Base-by-base conservation (phyloP, 2,329 filamentous ascomycete species). In the Diplodia intermedia region DNA sequence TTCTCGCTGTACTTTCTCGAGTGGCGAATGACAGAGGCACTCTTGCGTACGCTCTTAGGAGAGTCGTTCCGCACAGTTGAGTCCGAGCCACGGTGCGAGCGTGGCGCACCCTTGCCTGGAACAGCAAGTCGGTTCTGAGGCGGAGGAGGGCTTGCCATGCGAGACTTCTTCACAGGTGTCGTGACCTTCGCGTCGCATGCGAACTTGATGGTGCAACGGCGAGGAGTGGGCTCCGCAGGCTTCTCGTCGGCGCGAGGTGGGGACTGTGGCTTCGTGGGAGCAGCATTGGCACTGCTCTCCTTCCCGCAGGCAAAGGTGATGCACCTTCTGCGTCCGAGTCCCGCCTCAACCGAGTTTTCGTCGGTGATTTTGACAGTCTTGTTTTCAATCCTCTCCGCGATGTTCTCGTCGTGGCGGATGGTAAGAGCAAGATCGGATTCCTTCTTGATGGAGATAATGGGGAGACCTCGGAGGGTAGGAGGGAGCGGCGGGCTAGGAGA, bases 291-390 rank as follows among this genome's bases (percentile, higher is more conserved):
- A 36, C 79, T 73, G 31, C 81, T 80, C 8, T 88, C 84, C 75
- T 79, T 71, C 43, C 87, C 89, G 77, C 94, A 98, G 40, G 93
- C 93, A 78, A 98, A 98, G 69, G 91, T 94, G 72, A 98, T 97
- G 79, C 92, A 94, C 69, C 94, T 88, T 82, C 94, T 97, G 75
- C 92, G 91, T 60, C 89, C 90, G 63, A 89, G 80, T 12, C 82
- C 84, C n/a, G 85, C 86, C 75, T 90, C 89, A 1, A 90, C 82
- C 40, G 84, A 82, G 15, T 86, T 82, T 74, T 91, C 87, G 67
- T 83, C 85, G 8, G 68, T 54, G 14, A 36, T 23, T 69, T 72
- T 67, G 69, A 71, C 53, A 8, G 49, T 4, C 53, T 73, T 77
- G 12, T 76, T 73, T 38, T 40, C 31, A 9, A 52, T 43, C 8